Percentiles rank a stretch among this genome's conserved stretches.
Evolutionary conservation across 1,139 yeast species (phyloP).

Genomic region (Candida pseudoviswanathii): DNA sequence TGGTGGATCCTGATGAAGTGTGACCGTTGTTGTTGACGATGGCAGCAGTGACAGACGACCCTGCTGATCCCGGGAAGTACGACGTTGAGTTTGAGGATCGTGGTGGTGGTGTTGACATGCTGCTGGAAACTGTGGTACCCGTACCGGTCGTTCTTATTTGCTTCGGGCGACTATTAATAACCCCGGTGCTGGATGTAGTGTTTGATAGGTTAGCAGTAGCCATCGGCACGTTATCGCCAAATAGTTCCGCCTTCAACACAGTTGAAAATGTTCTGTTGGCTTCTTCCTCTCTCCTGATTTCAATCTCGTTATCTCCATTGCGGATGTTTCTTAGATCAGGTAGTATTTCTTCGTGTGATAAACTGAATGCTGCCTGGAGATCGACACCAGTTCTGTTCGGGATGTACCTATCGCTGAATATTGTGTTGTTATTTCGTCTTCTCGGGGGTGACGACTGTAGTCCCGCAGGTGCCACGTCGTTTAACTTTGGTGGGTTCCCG

Average conservation of each 20-base stretch:
- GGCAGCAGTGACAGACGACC: conserved; percentile 6
- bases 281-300: conserved; percentile 69
- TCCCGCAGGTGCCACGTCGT: conserved; percentile 27
- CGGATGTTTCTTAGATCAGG: conserved; percentile 37
- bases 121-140: background rate
- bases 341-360: conserved; percentile 50
- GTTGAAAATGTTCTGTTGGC: conserved; percentile 88
- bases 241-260: conserved; percentile 83
- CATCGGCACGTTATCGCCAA: conserved; percentile 81
- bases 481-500: conserved; percentile 35
- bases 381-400: conserved; percentile 87
- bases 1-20: background rate
- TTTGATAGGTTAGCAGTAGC: conserved; percentile 40
- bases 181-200: conserved; percentile 3
- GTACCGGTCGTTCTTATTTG: conserved; percentile 3
- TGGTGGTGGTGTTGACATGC: conserved; percentile 12
- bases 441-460: conserved; percentile 47
- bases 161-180: conserved; percentile 10
- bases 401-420: conserved; percentile 81
- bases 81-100: conserved; percentile 12
- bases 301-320: conserved; percentile 59
- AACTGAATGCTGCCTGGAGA: conserved; percentile 82
- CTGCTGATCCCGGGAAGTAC: conserved; percentile 9
- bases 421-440: conserved; percentile 40
- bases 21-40: background rate